Conservation (phyloP, 2,329 filamentous ascomycete species). For the Claviceps arundinis region DNA sequence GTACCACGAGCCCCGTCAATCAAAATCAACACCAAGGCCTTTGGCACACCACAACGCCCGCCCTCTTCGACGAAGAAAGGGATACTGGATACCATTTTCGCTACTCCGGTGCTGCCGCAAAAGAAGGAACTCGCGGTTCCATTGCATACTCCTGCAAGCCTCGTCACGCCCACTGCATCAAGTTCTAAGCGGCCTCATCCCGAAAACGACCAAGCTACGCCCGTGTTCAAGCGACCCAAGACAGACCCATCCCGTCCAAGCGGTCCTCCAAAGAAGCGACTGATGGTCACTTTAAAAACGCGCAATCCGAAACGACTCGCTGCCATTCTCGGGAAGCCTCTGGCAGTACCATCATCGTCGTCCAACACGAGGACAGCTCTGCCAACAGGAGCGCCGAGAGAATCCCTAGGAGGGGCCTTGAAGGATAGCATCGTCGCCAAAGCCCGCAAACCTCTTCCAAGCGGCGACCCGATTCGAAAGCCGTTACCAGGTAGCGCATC, state of each 20-base stretch:
- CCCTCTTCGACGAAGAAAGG: not conserved
- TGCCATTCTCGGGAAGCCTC: slow-evolving; percentile 18
- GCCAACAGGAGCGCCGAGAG: slow-evolving; percentile 18
- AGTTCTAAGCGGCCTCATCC: slow-evolving; percentile 23
- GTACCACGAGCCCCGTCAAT: slow-evolving; percentile 23
- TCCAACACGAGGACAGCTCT: slow-evolving; percentile 18
- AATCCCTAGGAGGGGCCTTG: slow-evolving; percentile 10
- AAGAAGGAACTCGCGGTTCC: slow-evolving; percentile 6
- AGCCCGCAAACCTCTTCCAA: slow-evolving; percentile 23
- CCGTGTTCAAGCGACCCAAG: slow-evolving; percentile 27
- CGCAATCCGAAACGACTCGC: slow-evolving; percentile 21
- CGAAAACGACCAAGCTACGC: slow-evolving; percentile 21
- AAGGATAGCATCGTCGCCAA: slow-evolving; percentile 22
- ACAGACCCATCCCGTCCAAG: slow-evolving; percentile 11
- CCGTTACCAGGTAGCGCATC: slow-evolving; percentile 20
- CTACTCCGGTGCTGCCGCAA: not conserved
- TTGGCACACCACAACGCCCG: slow-evolving; percentile 10
- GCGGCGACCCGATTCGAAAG: slow-evolving; percentile 16
- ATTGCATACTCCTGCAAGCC: slow-evolving; percentile 10
- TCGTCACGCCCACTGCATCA: slow-evolving; percentile 11
- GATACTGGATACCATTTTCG: slow-evolving; percentile 1
- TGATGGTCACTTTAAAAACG: slow-evolving; percentile 25
- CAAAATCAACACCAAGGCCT: slow-evolving; percentile 24
- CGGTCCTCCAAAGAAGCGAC: slow-evolving; percentile 16
- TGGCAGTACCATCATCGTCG: slow-evolving; percentile 9